Evolutionary conservation across 176 grass and related monocot genomes (phyloP).

Genomic region (Tillandsia leiboldiana): DNA sequence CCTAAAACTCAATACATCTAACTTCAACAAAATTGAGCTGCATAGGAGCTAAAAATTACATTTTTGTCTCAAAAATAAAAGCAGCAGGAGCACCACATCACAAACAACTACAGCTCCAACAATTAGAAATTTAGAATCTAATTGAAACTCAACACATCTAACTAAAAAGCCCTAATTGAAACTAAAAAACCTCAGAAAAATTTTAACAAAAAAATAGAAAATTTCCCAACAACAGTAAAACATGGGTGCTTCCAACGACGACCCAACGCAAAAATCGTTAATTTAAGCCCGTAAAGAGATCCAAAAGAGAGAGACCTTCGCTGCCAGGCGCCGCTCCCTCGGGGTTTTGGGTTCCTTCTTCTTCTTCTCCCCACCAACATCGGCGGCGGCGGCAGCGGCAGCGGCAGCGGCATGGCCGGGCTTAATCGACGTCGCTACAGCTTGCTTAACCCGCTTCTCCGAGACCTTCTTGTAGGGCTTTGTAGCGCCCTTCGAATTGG

Average conservation of each 20-base stretch:
- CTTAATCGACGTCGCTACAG: no score
- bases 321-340: slow-evolving; percentile 7
- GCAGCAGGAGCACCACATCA: neutral
- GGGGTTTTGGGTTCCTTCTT: neutral
- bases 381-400: no score
- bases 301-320: slow-evolving; percentile 6
- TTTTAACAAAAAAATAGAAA: neutral
- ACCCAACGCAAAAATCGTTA: neutral
- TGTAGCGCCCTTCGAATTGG: no score
- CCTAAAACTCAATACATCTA: neutral
- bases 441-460: no score
- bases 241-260: neutral
- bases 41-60: neutral
- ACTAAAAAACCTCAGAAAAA: neutral
- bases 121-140: neutral
- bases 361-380: no score
- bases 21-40: neutral
- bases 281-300: neutral
- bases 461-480: neutral
- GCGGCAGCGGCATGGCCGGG: no score
- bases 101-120: neutral
- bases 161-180: neutral
- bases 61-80: neutral
- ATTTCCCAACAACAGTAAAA: neutral
- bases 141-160: neutral